A percentile compares a stretch with the other conserved stretches of the same genome.
phyloP scores from a whole-genome alignment of 2,329 filamentous ascomycete genomes.

The Chrysosporium queenslandicum region DNA sequence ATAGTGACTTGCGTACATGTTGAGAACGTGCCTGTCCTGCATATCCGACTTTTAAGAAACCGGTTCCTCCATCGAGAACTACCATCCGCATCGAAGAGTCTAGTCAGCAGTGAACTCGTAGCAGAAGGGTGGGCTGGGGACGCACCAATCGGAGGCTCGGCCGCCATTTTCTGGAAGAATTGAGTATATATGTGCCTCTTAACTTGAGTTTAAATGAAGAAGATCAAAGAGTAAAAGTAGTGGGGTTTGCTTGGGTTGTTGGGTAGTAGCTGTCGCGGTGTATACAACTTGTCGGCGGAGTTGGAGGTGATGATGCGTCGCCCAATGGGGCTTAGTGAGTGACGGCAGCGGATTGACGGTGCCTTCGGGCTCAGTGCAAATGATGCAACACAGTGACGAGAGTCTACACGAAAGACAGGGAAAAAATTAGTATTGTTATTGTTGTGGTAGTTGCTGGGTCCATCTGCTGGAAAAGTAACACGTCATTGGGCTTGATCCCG shows the following conservation, averaged over 20 bases:
- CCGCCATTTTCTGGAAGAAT: constrained; percentile 26
- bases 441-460: no score
- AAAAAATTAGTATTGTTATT: not conserved
- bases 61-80: constrained; percentile 99
- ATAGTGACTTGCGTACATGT: not conserved
- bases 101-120: constrained; percentile 24
- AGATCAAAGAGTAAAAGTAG: no score
- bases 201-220: no score
- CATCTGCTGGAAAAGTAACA: no score
- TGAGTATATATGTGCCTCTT: no score
- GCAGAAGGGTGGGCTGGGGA: constrained; percentile 16
- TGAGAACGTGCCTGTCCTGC: constrained; percentile 59
- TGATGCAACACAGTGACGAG: not conserved
- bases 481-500: no score
- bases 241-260: not conserved
- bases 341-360: not conserved
- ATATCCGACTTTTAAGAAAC: constrained; percentile 99
- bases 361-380: constrained; percentile 1
- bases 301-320: constrained; percentile 14
- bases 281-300: constrained; percentile 5
- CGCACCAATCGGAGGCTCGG: constrained; percentile 43
- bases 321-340: constrained; percentile 16
- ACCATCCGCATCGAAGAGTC: constrained; percentile 16
- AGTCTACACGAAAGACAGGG: not conserved
- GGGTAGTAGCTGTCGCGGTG: not conserved